These are phyloP conservation scores for Pseudofabraea citricarpa DNA, from an alignment of 2,329 filamentous ascomycete species.

Conservation along the genomic window DNA sequence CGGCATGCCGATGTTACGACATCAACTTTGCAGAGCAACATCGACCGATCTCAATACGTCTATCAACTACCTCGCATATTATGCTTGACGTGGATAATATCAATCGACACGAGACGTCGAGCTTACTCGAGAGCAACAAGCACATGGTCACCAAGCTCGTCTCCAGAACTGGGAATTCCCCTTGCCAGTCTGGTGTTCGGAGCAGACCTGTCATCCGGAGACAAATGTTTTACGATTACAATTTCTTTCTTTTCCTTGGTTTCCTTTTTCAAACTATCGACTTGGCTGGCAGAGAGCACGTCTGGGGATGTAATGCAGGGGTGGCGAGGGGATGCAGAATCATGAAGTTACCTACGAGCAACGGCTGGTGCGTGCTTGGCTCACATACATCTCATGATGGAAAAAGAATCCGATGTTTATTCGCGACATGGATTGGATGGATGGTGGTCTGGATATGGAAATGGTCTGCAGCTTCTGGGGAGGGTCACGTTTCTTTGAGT, in stretches of 20 bases:
- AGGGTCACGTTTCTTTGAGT: background rate
- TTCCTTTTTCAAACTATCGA: slow-evolving; percentile 13
- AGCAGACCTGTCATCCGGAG: slow-evolving; percentile 22
- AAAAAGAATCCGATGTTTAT: background rate
- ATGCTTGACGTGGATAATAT: slow-evolving; percentile 11
- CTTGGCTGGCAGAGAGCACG: slow-evolving; percentile 17
- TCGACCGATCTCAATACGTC: slow-evolving; percentile 9
- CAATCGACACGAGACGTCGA: slow-evolving; percentile 13
- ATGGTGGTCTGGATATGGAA: too few species aligned
- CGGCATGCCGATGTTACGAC: slow-evolving; percentile 29
- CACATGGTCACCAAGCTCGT: slow-evolving; percentile 26
- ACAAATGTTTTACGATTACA: slow-evolving; percentile 18
- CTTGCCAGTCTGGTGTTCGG: slow-evolving; percentile 16
- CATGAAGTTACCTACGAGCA: background rate
- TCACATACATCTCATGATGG: background rate
- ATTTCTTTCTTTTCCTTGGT: slow-evolving; percentile 20
- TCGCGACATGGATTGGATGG: background rate
- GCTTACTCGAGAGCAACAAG: slow-evolving; percentile 15
- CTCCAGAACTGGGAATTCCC: slow-evolving; percentile 14
- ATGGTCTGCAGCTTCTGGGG: too few species aligned
- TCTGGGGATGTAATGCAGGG: slow-evolving; percentile 17
- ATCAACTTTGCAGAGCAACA: slow-evolving; percentile 19
- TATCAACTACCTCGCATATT: slow-evolving; percentile 7
- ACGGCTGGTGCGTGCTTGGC: background rate
- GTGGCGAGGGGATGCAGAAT: background rate